Percentiles rank a stretch among this genome's conserved stretches.
phyloP scores from a whole-genome alignment of 768 basidiomycete species.

The Collybiopsis confluens region DNA sequence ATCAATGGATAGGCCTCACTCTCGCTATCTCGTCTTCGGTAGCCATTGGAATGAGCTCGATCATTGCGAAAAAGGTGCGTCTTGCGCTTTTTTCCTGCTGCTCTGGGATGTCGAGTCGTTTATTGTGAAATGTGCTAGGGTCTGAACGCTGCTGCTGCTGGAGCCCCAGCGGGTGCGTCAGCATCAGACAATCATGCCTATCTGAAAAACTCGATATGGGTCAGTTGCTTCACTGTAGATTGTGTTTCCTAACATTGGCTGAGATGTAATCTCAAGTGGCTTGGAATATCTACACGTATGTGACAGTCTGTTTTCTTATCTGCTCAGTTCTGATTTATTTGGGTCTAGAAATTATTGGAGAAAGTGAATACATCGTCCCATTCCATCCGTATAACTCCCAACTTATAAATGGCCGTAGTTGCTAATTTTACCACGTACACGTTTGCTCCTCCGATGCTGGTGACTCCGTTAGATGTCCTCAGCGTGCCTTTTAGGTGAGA shows the following conservation, averaged over 20 bases:
- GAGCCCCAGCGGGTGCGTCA: conserved; percentile 45
- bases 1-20: conserved; percentile 70
- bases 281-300: conserved; percentile 88
- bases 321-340: neutral
- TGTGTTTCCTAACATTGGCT: neutral
- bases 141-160: conserved; percentile 76
- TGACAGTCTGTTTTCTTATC: neutral
- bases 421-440: conserved; percentile 96
- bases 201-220: conserved; percentile 87
- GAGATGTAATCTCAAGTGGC: conserved; percentile 56
- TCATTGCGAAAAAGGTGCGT: conserved; percentile 75
- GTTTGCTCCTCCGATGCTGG: conserved; percentile 95
- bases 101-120: too few relatives aligned
- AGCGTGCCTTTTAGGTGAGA: conserved; percentile 93
- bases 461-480: conserved; percentile 94
- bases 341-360: conserved; percentile 79
- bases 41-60: conserved; percentile 73
- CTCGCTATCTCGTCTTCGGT: conserved; percentile 62
- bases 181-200: conserved; percentile 85
- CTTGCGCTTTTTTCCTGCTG: too few relatives aligned
- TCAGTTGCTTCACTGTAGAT: neutral
- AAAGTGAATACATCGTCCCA: conserved; percentile 49
- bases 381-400: neutral
- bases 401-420: conserved; percentile 31
- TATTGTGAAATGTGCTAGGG: too few relatives aligned